Percentiles rank a stretch among this genome's conserved stretches.
Conservation (phyloP, 2,329 filamentous ascomycete genomes). For the Epichloe gansuensis region DNA sequence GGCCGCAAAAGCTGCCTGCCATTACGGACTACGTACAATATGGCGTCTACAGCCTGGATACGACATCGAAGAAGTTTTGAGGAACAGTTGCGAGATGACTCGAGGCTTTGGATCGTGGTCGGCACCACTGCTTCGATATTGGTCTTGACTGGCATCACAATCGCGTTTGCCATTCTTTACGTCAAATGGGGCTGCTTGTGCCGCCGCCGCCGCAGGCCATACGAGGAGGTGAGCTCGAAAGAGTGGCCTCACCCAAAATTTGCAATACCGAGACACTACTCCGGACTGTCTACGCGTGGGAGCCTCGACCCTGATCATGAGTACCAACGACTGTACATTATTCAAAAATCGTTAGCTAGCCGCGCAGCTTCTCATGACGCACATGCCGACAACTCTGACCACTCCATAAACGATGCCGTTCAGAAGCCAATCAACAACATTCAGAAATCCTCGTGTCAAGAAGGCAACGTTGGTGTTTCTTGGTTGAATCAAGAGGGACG, state of each 20-base stretch:
- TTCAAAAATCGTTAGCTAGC: slow-evolving; percentile 30
- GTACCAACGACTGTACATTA: slow-evolving; percentile 26
- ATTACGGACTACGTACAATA: neutral
- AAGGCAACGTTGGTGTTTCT: neutral
- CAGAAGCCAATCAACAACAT: neutral
- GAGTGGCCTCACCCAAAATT: neutral
- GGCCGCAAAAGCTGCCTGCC: no score
- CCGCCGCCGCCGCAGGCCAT: neutral
- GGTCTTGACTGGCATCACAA: neutral
- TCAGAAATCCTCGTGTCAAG: neutral
- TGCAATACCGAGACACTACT: neutral
- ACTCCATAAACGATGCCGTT: neutral
- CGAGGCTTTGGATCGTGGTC: neutral
- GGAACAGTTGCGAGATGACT: neutral
- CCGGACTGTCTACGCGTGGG: neutral
- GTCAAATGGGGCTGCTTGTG: neutral
- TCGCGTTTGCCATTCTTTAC: neutral
- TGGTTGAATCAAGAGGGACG: neutral
- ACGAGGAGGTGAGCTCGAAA: neutral
- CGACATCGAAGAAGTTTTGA: neutral
- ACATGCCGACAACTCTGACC: neutral
- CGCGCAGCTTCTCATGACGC: slow-evolving; percentile 13
- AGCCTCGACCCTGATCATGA: slow-evolving; percentile 20
- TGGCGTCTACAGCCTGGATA: neutral
- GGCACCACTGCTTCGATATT: neutral